phyloP scores from a whole-genome alignment of 768 basidiomycete species.

The Podaxis sp. region DNA sequence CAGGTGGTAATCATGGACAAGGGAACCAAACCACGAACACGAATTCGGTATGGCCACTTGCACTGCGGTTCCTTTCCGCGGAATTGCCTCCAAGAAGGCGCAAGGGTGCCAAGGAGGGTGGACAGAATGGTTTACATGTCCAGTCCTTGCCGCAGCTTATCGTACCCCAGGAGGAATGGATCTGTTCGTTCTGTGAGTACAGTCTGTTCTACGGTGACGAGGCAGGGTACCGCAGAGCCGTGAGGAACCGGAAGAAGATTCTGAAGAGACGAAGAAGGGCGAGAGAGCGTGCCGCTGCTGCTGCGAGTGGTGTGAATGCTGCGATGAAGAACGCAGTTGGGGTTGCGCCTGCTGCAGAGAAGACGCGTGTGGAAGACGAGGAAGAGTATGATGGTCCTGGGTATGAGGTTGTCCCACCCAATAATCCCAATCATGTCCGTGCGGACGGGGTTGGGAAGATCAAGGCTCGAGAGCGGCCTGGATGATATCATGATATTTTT shows the following conservation, averaged over 20 bases:
- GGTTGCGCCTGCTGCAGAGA: slow-evolving; percentile 13
- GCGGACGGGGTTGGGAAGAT: slow-evolving; percentile 18
- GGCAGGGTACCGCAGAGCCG: slow-evolving; percentile 53
- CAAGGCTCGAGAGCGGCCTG: slow-evolving; percentile 12
- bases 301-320: slow-evolving; percentile 31
- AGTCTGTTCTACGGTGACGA: slow-evolving; percentile 88
- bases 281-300: slow-evolving; percentile 60
- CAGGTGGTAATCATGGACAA: slow-evolving; percentile 16
- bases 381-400: slow-evolving; percentile 21
- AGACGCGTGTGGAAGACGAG: slow-evolving; percentile 16
- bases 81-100: slow-evolving; percentile 50
- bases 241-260: slow-evolving; percentile 76
- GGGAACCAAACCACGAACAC: slow-evolving; percentile 29
- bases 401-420: slow-evolving; percentile 19
- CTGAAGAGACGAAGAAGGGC: slow-evolving; percentile 66
- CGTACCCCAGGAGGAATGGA: slow-evolving; percentile 81
- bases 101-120: slow-evolving; percentile 11
- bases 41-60: slow-evolving; percentile 54
- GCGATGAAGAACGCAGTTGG: slow-evolving; percentile 11
- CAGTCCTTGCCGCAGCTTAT: slow-evolving; percentile 28
- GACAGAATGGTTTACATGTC: slow-evolving; percentile 5
- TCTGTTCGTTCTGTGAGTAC: slow-evolving; percentile 94
- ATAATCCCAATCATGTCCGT: slow-evolving; percentile 18
- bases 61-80: slow-evolving; percentile 64
- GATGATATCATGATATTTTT: not conserved